Percentiles rank a stretch among this genome's conserved stretches.
Conservation (phyloP, 2,329 filamentous ascomycete species). For the Sporothrix curviconia region DNA sequence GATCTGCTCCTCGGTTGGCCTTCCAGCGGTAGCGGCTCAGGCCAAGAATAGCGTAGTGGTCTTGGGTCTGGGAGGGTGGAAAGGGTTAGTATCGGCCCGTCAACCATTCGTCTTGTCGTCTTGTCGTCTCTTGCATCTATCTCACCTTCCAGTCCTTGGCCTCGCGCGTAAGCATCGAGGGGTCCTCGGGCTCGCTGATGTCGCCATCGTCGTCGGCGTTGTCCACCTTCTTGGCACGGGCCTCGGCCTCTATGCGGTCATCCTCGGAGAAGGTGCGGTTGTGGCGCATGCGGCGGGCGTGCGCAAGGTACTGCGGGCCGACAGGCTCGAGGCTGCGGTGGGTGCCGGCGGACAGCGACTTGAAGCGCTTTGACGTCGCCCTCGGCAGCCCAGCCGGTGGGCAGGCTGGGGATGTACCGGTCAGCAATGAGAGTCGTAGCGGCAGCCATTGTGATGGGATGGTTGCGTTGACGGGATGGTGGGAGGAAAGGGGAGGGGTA, state of each 20-base stretch:
- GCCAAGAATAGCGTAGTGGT: conserved; percentile 95
- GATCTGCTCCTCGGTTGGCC: conserved; percentile 96
- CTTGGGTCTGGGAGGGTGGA: conserved; percentile 60
- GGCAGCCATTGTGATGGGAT: conserved; percentile 51
- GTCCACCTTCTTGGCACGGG: conserved; percentile 92
- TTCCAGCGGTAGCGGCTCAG: conserved; percentile 85
- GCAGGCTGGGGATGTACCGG: conserved; percentile 66
- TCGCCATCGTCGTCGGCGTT: conserved; percentile 80
- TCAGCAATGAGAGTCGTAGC: conserved; percentile 51
- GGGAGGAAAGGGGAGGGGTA: neutral
- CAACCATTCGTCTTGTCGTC: too few species aligned
- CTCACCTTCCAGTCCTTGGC: conserved; percentile 98
- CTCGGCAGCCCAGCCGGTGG: conserved; percentile 74
- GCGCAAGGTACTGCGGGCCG: conserved; percentile 94
- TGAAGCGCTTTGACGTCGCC: conserved; percentile 88
- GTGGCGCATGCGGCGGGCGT: conserved; percentile 90
- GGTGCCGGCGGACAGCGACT: conserved; percentile 66
- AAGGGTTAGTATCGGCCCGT: neutral
- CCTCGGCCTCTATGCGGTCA: conserved; percentile 91
- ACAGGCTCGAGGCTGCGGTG: conserved; percentile 92
- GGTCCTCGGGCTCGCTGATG: conserved; percentile 89
- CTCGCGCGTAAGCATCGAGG: conserved; percentile 82
- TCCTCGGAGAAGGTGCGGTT: conserved; percentile 98
- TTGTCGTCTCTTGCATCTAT: too few species aligned
- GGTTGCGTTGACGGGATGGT: conserved; percentile 13